These are phyloP conservation scores for Hemisphaericaspora xylofermentans DNA, from an alignment of 1,139 yeast genomes.

Conservation along the genomic window DNA sequence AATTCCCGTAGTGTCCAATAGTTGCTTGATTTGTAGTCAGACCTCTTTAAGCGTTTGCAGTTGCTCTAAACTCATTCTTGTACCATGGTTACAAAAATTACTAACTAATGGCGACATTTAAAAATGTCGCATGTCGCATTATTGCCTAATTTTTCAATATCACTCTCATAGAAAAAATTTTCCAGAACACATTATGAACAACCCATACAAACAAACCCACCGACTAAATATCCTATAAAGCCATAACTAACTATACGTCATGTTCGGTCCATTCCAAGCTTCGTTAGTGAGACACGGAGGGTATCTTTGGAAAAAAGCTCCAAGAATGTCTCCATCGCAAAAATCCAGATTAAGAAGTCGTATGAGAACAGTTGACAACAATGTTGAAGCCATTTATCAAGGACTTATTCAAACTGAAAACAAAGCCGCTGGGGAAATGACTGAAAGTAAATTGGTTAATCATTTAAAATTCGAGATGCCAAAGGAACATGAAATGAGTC, in stretches of 20 bases:
- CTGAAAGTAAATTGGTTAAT: slow-evolving; percentile 54
- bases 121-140: background rate
- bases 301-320: slow-evolving; percentile 70
- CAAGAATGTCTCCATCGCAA: slow-evolving; percentile 76
- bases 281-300: slow-evolving; percentile 72
- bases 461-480: slow-evolving; percentile 62
- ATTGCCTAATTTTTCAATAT: background rate
- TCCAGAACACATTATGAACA: background rate
- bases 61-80: no score
- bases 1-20: no score
- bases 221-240: background rate
- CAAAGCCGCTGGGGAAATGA: slow-evolving; percentile 33
- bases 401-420: slow-evolving; percentile 43
- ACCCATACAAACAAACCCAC: background rate
- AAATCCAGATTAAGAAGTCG: slow-evolving; percentile 82
- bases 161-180: slow-evolving; percentile 1
- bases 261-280: slow-evolving; percentile 84
- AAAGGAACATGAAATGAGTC: slow-evolving; percentile 73
- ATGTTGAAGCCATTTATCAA: slow-evolving; percentile 65
- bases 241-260: slow-evolving; percentile 20
- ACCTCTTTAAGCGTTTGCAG: no score
- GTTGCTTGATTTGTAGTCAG: no score
- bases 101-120: background rate
- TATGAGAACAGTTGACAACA: slow-evolving; percentile 76
- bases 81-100: no score